Evolutionary conservation across 2,329 filamentous ascomycete genomes (phyloP), one percentile per base, ranked within the genome.

Genomic region (Phialophora chinensis): DNA sequence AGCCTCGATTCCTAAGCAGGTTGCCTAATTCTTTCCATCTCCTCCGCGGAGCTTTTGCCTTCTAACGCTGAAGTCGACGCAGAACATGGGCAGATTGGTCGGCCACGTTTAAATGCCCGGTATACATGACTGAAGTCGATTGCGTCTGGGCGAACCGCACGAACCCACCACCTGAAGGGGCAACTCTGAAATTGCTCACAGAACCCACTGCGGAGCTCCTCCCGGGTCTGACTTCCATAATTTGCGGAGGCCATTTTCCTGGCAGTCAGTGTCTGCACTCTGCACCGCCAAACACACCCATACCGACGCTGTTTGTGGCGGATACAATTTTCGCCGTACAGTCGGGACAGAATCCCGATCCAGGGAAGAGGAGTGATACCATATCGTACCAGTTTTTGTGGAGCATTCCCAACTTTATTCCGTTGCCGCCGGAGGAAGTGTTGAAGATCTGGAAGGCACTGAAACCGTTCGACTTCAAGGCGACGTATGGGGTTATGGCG

Each of bases 161-260:
- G 8, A 82, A 84, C 68, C 65, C 70, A 1, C 66, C 81, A 77
- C n/a, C 70, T 69, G 25, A 25, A 31, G 53, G 53, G 11, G n/a
- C 71, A 56, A 73, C 17, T 44, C 79, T 7, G 81, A 84, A 4
- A 65, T 76, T 61, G 35, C 75, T 65, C n/a, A 53, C 60, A 56
- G 53, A 71, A 27, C 58, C 66, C 60, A 57, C 55, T 38, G 68
- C 67, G 10, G 66, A 69, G 29, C 68, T 76, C 27, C 63, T 70
- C 3, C 71, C 69, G 0, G 87, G 85, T 0, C 82, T 89, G 3
- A 85, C 80, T 35, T 87, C 86, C 0, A 81, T 94, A 60, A 91
- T 92, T 76, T 82, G 89, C 0, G 91, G 91, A 0, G 92, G 92
- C 0, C 91, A 96, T 79, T 95, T 95, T 73, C 89, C 90, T 0